Conservation (phyloP, 192 early-diverging fungal species). For the Coemansia sp. region DNA sequence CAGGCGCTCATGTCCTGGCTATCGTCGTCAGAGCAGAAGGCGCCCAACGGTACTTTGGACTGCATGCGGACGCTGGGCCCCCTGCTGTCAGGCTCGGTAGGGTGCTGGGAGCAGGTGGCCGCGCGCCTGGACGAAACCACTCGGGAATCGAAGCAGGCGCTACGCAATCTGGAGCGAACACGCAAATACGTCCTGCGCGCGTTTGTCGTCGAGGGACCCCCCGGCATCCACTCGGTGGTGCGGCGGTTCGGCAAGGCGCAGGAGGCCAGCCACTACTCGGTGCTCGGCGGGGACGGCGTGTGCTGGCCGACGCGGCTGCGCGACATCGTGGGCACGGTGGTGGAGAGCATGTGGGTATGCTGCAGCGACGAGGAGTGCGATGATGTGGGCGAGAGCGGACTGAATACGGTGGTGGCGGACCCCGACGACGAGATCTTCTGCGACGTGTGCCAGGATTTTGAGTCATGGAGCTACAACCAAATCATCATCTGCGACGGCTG, state of each 20-base stretch:
- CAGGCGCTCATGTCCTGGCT: conserved; percentile 2
- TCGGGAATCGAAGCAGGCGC: neutral
- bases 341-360: conserved; percentile 52
- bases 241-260: conserved; percentile 36
- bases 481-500: conserved; percentile 52
- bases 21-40: neutral
- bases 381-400: neutral
- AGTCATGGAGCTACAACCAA: conserved; percentile 47
- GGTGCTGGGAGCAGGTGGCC: conserved; percentile 5
- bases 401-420: conserved; percentile 45
- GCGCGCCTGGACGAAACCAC: conserved; percentile 1
- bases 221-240: conserved; percentile 18
- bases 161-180: conserved; percentile 7
- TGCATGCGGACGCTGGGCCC: neutral
- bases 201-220: conserved; percentile 25
- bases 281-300: conserved; percentile 18
- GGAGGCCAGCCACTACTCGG: conserved; percentile 24
- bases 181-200: conserved; percentile 31
- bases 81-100: neutral
- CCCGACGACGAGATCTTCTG: conserved; percentile 52
- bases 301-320: conserved; percentile 22
- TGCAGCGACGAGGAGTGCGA: conserved; percentile 28
- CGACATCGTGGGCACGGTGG: conserved; percentile 28
- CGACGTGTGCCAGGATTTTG: conserved; percentile 17
- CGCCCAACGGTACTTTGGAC: neutral